phyloP scores from a whole-genome alignment of 1,284 basidiomycete species.

The Athelia psychrophila region DNA sequence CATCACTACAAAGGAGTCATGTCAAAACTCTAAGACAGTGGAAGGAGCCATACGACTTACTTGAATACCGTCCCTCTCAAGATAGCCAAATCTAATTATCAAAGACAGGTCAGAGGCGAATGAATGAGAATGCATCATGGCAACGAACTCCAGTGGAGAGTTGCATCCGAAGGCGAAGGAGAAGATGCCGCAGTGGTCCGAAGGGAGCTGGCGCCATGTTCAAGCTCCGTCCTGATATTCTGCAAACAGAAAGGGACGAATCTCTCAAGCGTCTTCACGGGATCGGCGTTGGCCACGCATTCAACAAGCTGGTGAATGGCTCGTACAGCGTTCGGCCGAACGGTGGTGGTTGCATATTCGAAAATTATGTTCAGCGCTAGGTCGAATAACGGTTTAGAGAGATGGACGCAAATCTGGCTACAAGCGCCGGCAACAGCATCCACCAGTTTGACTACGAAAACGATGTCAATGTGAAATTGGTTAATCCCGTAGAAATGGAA shows the following conservation, averaged over 20 bases:
- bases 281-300: conserved; percentile 82
- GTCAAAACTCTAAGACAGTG: conserved; percentile 2
- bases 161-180: conserved; percentile 79
- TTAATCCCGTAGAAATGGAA: background rate
- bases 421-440: conserved; percentile 68
- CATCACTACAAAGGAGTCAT: conserved; percentile 46
- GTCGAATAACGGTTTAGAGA: conserved; percentile 82
- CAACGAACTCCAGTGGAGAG: conserved; percentile 82
- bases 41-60: conserved; percentile 41
- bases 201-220: conserved; percentile 83
- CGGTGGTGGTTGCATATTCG: conserved; percentile 75
- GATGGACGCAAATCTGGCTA: conserved; percentile 78
- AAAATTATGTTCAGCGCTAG: conserved; percentile 81
- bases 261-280: conserved; percentile 72
- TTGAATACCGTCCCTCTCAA: conserved; percentile 68
- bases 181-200: conserved; percentile 78
- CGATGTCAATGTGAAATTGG: conserved; percentile 1
- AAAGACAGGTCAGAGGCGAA: conserved; percentile 4
- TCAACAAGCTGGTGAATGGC: conserved; percentile 86
- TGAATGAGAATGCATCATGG: background rate
- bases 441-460: conserved; percentile 56
- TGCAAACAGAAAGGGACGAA: conserved; percentile 75
- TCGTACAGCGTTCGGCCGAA: conserved; percentile 82
- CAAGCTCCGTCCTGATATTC: conserved; percentile 77
- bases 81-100: conserved; percentile 63